Percentiles rank a stretch among this genome's conserved stretches.
phyloP scores from a whole-genome alignment of 202 grass and related monocot genomes.

The Bolboschoenoplectus hybrid region DNA sequence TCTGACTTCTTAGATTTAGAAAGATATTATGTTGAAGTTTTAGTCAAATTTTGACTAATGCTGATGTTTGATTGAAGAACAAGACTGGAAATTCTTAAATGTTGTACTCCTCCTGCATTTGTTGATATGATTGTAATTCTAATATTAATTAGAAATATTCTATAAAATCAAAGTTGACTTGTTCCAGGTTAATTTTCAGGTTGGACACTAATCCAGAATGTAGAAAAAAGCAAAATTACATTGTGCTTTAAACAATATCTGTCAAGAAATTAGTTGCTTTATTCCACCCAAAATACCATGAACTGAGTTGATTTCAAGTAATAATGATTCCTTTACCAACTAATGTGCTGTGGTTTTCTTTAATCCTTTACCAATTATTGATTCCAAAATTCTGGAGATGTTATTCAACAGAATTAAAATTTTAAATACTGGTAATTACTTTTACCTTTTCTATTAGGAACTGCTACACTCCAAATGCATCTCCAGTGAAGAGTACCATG shows the following conservation, averaged over 20 bases:
- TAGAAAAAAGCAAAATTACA: neutral
- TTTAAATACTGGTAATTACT: neutral
- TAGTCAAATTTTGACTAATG: neutral
- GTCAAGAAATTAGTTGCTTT: no score
- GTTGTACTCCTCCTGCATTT: neutral
- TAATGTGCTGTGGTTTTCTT: no score
- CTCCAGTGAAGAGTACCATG: constrained; percentile 77
- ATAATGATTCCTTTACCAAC: no score
- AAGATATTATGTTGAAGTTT: neutral
- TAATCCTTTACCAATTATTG: neutral
- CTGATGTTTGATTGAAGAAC: neutral
- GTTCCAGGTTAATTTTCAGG: neutral
- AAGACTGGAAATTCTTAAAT: neutral
- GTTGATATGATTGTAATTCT: neutral
- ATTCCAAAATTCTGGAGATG: constrained; percentile 2
- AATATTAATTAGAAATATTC: neutral
- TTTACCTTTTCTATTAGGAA: constrained; percentile 47
- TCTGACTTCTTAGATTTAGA: neutral
- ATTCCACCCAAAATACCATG: no score
- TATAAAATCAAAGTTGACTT: neutral
- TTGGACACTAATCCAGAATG: neutral
- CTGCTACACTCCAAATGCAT: constrained; percentile 83
- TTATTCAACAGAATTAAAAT: constrained; percentile 4
- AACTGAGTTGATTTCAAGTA: no score
- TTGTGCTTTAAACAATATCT: constrained; percentile 5